These are phyloP conservation scores for Rhytidiadelphus loreus DNA, from an alignment of 225 moss, liverwort and hornwort species.

Conservation along the genomic window DNA sequence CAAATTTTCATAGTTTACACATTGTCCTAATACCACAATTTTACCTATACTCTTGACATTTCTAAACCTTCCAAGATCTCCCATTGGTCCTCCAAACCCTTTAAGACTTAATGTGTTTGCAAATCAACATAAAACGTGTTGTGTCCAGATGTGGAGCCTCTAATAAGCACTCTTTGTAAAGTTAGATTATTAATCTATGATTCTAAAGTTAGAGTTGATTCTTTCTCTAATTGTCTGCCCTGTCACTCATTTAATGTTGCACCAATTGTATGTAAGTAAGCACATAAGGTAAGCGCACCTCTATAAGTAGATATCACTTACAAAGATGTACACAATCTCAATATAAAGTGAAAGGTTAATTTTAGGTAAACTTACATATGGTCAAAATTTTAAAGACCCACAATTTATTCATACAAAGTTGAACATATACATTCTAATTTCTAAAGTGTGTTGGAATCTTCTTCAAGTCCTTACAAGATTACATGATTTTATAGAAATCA, in stretches of 20 bases:
- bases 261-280: no score
- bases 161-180: neutral
- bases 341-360: neutral
- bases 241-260: neutral
- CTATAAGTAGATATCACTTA: neutral
- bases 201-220: neutral
- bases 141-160: no score
- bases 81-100: neutral
- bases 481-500: neutral
- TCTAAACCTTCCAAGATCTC: no score
- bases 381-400: neutral
- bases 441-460: neutral
- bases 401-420: neutral
- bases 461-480: neutral
- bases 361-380: neutral
- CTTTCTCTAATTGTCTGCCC: fast-evolving
- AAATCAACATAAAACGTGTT: no score
- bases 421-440: neutral
- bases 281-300: neutral
- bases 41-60: neutral
- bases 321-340: neutral
- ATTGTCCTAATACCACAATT: no score
- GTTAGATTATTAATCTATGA: neutral
- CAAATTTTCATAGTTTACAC: no score
- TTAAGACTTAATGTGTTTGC: neutral